Evolutionary conservation across 805 yeast species (phyloP), one percentile per base, ranked within the genome.

Genomic region (Ogataea nakhonphanomensis): DNA sequence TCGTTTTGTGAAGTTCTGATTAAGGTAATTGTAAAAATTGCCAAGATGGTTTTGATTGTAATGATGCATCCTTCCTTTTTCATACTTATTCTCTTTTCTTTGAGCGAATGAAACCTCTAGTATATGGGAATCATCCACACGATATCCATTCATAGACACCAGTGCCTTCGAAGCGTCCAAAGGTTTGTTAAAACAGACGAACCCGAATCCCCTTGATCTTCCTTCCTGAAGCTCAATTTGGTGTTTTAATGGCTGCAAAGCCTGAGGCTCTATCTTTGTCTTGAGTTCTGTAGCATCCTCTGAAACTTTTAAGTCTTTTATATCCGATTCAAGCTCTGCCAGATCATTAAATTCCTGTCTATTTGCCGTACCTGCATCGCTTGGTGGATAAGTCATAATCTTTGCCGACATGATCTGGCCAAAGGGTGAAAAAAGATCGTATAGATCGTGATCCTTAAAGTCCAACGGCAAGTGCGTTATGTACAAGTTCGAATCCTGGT

Each of bases 161-260:
- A 83, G 77, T 11, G 95, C 91, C 53, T 71, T 68, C 35, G 78
- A 74, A 7, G 95, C 93, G 54, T 79, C 75, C 35, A 76, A 66
- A 40, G 84, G 81, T 46, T 66, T 66, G 53, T 77, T 79, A 57
- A 74, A 86, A 62, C 88, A 84, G 39, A 85, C 86, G 66, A 86
- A 86, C 32, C 93, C 95, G 57, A 82, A 86, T 14, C 93, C 90
- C 57, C 79, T 76, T 15, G 91, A 82, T 44, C 67, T 67, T 2
- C 58, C 57, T 23, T 50, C 46, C 27, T 21, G 26, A 14, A 13
- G 8, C 11, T 24, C 23, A 11, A 7, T 11, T 12, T 37, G 20
- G 20, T 17, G 20, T 17, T 17, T 17, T 3, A 17, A 4, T 17
- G 3, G 20, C 20, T 17, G 20, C 20, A 17, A 17, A 17, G 20